Conservation (phyloP, 768 basidiomycete genomes). For the Erythrobasidium yunnanense region DNA sequence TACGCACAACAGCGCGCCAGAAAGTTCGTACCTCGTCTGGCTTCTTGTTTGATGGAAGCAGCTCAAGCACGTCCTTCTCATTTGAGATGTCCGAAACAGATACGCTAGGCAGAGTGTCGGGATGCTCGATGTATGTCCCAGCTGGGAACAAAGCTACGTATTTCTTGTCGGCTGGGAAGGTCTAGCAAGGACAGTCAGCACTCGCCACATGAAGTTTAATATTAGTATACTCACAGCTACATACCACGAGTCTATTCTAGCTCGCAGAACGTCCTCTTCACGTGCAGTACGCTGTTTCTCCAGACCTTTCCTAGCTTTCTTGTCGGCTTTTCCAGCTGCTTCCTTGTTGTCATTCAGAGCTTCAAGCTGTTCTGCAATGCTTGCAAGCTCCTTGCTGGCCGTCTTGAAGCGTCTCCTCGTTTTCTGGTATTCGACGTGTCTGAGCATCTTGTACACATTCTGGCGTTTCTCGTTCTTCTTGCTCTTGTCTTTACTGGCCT, state of each 20-base stretch:
- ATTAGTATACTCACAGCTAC: neutral
- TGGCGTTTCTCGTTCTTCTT: conserved; percentile 13
- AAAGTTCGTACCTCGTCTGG: conserved; percentile 20
- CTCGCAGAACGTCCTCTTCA: neutral
- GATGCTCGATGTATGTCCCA: neutral
- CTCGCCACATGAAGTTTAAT: neutral
- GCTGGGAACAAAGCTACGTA: conserved; percentile 16
- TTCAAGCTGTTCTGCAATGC: neutral
- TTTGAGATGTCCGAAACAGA: neutral
- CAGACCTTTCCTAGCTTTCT: neutral
- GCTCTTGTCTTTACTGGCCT: neutral
- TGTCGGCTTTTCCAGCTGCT: neutral
- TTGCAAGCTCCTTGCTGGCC: neutral
- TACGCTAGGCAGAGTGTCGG: neutral
- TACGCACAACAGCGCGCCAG: conserved; percentile 19
- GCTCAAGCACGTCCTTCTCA: neutral
- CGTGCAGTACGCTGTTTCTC: neutral
- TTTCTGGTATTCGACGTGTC: conserved; percentile 21
- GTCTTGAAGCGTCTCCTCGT: neutral
- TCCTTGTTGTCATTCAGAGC: neutral
- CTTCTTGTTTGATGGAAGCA: neutral
- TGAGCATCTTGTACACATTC: conserved; percentile 17
- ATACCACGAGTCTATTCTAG: conserved; percentile 11
- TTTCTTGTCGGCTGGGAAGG: neutral
- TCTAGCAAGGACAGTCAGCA: neutral